Evolutionary conservation across 306 rosid species (phyloP), one percentile per base, ranked within the genome.

Genomic region (Herpetospermum pedunculosum): DNA sequence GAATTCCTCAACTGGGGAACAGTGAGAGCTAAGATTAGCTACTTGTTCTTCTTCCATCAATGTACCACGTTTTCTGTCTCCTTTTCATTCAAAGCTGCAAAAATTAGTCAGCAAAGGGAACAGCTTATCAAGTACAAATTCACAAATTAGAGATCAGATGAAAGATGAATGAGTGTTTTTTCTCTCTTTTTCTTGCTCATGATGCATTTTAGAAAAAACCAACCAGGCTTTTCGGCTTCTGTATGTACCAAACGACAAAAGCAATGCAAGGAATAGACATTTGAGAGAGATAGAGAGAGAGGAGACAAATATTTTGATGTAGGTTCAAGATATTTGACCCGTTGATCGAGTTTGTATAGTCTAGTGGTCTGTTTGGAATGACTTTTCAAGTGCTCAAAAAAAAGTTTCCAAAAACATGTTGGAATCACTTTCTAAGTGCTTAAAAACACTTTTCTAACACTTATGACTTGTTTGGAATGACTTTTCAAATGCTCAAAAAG

Each of bases 1-100:
- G 82, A 50, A 75, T 68, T 82, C 74, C 49, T 50, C 46, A 53
- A 73, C 65, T 49, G 49, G 81, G 70, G 74, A 77, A 68, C 57
- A 57, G 9, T 52, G 48, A 59, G 74, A 28, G 37, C 19, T 48
- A 75, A 46, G 58, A 67, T 41, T 29, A 25, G 47, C 65, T 26
- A 7, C 53, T 69, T 69, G 55, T 69, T 69, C 53, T 68, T 68
- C 54, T 15, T 15, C 54, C 73, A 44, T 68, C 53, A 68, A 68
- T 68, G 73, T 68, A 68, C 73, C 73, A 69, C 73, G 73, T 69
- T 69, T 69, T 69, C 15, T 69, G 73, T 69, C 72, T 41, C 52
- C 40, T 58, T 58, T 52, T 58, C 6, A 7, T 58, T 6, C 48
- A 65, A 65, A 65, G 19, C 50, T 38, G 72, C 50, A 65, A 38